Evolutionary conservation across 768 basidiomycete species (phyloP).

Genomic region (Gloeostereum incarnatum): DNA sequence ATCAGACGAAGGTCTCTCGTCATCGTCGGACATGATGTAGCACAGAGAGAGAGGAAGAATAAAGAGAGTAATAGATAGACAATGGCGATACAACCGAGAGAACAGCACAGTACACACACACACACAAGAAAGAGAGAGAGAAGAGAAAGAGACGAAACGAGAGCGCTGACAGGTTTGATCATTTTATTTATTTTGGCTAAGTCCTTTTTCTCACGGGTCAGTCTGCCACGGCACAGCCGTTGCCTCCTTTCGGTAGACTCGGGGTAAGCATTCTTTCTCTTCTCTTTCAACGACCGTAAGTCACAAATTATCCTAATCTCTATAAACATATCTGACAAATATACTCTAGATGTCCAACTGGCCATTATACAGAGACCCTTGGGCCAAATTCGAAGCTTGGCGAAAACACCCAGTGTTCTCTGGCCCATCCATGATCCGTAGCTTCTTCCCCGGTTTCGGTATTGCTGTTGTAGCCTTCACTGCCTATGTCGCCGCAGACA

Average conservation of each 20-base stretch:
- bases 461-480: slow-evolving; percentile 90
- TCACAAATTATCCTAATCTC: slow-evolving; percentile 21
- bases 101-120: too few relatives aligned
- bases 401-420: slow-evolving; percentile 85
- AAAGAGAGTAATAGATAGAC: too few relatives aligned
- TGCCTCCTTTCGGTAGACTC: too few relatives aligned
- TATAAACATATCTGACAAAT: slow-evolving; percentile 8
- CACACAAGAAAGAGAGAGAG: too few relatives aligned
- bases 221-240: too few relatives aligned
- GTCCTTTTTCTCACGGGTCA: too few relatives aligned
- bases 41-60: too few relatives aligned
- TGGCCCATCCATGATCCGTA: slow-evolving; percentile 80
- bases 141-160: too few relatives aligned
- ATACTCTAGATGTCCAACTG: slow-evolving; percentile 41
- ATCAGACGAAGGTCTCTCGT: slow-evolving; percentile 43
- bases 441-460: slow-evolving; percentile 91
- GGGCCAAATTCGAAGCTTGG: slow-evolving; percentile 93
- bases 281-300: slow-evolving; percentile 35
- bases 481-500: slow-evolving; percentile 83
- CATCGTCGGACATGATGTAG: slow-evolving; percentile 54
- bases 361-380: slow-evolving; percentile 86
- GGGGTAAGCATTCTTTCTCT: too few relatives aligned
- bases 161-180: too few relatives aligned
- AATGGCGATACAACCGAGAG: too few relatives aligned
- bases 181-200: too few relatives aligned